phyloP scores from a whole-genome alignment of 2,329 filamentous ascomycete genomes.

The Monilinia fructicola region DNA sequence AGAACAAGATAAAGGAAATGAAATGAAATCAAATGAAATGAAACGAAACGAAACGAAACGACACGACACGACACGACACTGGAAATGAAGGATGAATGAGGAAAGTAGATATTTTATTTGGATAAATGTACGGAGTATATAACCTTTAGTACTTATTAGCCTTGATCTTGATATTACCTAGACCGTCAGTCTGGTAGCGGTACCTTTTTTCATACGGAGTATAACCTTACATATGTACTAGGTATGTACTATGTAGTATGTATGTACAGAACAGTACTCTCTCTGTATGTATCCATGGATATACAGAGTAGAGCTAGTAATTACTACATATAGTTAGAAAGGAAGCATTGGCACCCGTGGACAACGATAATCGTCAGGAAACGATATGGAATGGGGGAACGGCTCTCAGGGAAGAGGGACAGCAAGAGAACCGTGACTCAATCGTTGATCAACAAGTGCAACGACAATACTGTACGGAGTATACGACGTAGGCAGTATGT shows the following conservation, averaged over 20 bases:
- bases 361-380: conserved; percentile 5
- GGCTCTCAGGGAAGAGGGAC: conserved; percentile 4
- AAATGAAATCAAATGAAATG: too few relatives aligned
- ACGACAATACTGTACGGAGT: too few relatives aligned
- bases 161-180: neutral
- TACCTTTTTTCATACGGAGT: neutral
- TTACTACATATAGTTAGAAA: conserved; percentile 1
- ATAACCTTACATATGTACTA: too few relatives aligned
- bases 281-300: too few relatives aligned
- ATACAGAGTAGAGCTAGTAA: too few relatives aligned
- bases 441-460: neutral
- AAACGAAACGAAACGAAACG: too few relatives aligned
- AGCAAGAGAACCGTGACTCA: conserved; percentile 14
- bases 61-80: too few relatives aligned
- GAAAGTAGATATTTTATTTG: conserved; percentile 11
- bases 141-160: neutral
- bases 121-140: neutral
- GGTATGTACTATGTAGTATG: too few relatives aligned
- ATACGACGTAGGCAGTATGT: too few relatives aligned
- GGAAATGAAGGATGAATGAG: conserved; percentile 8
- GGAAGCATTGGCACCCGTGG: conserved; percentile 13
- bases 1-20: conserved; percentile 11
- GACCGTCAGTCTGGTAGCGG: neutral
- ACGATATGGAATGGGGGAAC: neutral
- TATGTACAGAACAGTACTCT: too few relatives aligned